These are phyloP conservation scores for Candida lessepsii DNA, from an alignment of 805 yeast genomes.

Conservation along the genomic window DNA sequence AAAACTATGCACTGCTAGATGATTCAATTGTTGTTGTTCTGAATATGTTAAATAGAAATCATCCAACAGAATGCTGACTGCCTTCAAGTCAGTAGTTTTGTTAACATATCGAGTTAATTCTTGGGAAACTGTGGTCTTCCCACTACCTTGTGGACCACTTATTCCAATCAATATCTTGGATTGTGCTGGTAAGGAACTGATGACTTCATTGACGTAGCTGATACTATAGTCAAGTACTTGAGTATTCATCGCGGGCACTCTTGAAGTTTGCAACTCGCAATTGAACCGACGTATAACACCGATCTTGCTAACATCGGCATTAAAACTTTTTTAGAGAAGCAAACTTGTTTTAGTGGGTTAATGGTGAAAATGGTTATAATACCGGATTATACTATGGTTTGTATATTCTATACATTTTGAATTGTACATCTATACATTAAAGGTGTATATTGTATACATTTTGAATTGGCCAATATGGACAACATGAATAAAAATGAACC, in stretches of 20 bases:
- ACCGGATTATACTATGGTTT: too few species aligned
- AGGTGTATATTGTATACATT: too few species aligned
- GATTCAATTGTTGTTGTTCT: slow-evolving; percentile 53
- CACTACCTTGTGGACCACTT: slow-evolving; percentile 80
- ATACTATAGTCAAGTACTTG: neutral
- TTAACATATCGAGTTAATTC: slow-evolving; percentile 35
- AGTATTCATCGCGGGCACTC: slow-evolving; percentile 4
- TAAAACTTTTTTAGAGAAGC: too few species aligned
- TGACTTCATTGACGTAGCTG: neutral
- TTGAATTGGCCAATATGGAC: too few species aligned
- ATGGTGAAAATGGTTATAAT: too few species aligned
- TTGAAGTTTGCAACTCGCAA: too few species aligned
- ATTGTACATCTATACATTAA: too few species aligned
- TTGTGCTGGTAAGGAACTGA: neutral
- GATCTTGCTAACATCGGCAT: too few species aligned
- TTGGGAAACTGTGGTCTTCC: slow-evolving; percentile 60
- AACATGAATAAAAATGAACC: too few species aligned
- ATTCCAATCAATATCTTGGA: slow-evolving; percentile 33
- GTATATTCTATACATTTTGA: slow-evolving; percentile 2
- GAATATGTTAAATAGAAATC: slow-evolving; percentile 74
- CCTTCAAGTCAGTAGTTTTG: neutral
- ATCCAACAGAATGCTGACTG: slow-evolving; percentile 65
- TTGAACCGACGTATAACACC: too few species aligned
- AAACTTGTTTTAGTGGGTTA: too few species aligned
- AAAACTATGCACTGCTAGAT: slow-evolving; percentile 17